A percentile compares a stretch with the other conserved stretches of the same genome.
These are phyloP conservation scores for Trichophyton verrucosum DNA, from an alignment of 2,329 filamentous ascomycete species.

Conservation along the genomic window DNA sequence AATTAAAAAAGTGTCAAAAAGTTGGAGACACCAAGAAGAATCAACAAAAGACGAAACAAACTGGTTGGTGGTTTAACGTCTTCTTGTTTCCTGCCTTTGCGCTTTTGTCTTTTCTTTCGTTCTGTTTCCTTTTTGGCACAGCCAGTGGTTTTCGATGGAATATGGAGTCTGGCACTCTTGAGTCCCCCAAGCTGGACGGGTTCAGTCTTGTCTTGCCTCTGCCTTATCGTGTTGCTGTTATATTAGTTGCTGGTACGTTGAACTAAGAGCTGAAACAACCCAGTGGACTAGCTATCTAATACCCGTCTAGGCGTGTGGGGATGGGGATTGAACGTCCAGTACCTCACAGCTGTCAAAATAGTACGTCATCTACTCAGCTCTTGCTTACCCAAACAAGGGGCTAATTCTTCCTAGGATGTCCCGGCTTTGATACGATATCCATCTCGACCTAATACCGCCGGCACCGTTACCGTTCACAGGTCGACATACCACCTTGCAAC, in stretches of 20 bases:
- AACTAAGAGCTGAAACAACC: no score
- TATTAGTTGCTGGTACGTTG: constrained; percentile 63
- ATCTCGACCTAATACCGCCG: constrained; percentile 51
- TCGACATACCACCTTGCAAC: constrained; percentile 79
- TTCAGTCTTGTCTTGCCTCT: constrained; percentile 80
- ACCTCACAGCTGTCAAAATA: constrained; percentile 66
- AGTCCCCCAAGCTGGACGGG: constrained; percentile 43
- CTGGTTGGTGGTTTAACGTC: background rate
- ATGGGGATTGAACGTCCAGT: constrained; percentile 86
- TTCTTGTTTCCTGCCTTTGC: background rate
- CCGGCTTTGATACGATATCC: constrained; percentile 79
- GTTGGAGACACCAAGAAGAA: background rate
- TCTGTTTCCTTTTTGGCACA: background rate
- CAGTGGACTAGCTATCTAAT: constrained; percentile 3
- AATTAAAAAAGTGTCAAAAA: background rate
- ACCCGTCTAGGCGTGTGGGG: constrained; percentile 66
- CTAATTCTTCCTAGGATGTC: constrained; percentile 49
- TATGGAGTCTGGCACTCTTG: constrained; percentile 31
- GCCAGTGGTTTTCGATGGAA: constrained; percentile 18
- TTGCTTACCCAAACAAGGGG: background rate
- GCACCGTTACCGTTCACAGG: constrained; percentile 59
- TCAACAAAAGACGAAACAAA: background rate
- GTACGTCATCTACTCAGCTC: constrained; percentile 30
- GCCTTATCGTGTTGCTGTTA: constrained; percentile 76
- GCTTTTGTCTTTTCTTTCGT: background rate